Conservation (phyloP, 768 basidiomycete genomes). For the Leucocoprinus birnbaumii region DNA sequence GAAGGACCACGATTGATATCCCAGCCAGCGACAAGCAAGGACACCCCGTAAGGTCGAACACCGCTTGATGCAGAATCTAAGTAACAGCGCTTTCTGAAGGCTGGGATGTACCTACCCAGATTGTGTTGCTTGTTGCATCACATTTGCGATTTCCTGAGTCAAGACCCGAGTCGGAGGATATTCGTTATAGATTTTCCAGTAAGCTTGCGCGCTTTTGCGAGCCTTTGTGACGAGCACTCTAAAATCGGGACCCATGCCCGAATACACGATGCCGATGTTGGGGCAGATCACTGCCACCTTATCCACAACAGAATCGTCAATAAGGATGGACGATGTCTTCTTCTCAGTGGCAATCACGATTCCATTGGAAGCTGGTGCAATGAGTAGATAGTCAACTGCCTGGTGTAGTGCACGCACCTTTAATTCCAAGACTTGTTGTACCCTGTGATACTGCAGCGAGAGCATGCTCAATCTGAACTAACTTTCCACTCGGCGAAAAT, state of each 20-base stretch:
- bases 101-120: constrained; percentile 68
- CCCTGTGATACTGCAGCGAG: constrained; percentile 94
- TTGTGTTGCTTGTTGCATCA: constrained; percentile 99
- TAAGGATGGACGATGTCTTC: constrained; percentile 96
- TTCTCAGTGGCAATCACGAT: constrained; percentile 99
- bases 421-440: constrained; percentile 96
- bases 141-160: constrained; percentile 95
- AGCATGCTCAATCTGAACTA: constrained; percentile 99
- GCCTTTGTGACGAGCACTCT: constrained; percentile 91
- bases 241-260: constrained; percentile 99
- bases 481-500: constrained; percentile 98
- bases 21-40: constrained; percentile 95
- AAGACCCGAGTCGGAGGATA: constrained; percentile 96
- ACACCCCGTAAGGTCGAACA: constrained; percentile 98
- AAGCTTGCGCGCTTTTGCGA: constrained; percentile 96
- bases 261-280: constrained; percentile 99
- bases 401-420: constrained; percentile 57
- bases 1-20: constrained; percentile 91
- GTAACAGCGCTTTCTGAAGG: constrained; percentile 15
- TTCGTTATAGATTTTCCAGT: constrained; percentile 99
- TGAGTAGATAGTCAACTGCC: constrained; percentile 8
- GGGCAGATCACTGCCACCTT: constrained; percentile 97
- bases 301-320: constrained; percentile 97
- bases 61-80: constrained; percentile 58
- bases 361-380: constrained; percentile 84